Conservation (phyloP, 1,284 basidiomycete genomes). For the Cryptococcus maquisensis region DNA sequence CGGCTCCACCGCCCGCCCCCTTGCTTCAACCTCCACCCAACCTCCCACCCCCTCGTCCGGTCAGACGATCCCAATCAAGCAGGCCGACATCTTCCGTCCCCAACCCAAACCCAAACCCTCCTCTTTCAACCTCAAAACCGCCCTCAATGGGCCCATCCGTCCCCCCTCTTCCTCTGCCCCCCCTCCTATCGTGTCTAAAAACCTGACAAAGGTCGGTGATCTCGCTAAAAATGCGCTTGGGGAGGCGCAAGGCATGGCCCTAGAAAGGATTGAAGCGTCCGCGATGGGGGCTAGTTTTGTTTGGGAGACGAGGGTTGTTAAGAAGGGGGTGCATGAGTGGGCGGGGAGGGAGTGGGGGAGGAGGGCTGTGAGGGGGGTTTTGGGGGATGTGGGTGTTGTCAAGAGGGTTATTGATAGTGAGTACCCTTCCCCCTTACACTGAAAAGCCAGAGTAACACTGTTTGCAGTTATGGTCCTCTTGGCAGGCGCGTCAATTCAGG, state of each 20-base stretch:
- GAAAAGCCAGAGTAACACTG: too few species aligned
- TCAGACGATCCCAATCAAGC: conserved; percentile 29
- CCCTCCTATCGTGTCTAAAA: conserved; percentile 6
- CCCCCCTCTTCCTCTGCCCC: conserved; percentile 9
- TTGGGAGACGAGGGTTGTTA: conserved; percentile 13
- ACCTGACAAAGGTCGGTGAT: conserved; percentile 1
- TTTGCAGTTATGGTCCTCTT: conserved; percentile 26
- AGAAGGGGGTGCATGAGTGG: conserved; percentile 20
- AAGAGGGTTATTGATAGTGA: conserved; percentile 38
- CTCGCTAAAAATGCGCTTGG: conserved; percentile 17
- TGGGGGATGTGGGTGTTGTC: conserved; percentile 28
- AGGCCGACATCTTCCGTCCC: conserved; percentile 40
- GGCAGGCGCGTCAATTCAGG: conserved; percentile 34
- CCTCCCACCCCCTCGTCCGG: conserved; percentile 2
- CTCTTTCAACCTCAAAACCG: conserved; percentile 16
- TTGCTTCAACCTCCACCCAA: not conserved
- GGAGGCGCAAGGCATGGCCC: conserved; percentile 13
- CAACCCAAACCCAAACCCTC: conserved; percentile 20
- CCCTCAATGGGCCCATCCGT: conserved; percentile 33
- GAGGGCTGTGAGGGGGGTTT: conserved; percentile 15
- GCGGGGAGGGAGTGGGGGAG: conserved; percentile 33
- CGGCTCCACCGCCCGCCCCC: not conserved
- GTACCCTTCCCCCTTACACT: conserved; percentile 3
- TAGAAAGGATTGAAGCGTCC: conserved; percentile 21
- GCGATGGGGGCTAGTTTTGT: conserved; percentile 14